Conservation (phyloP, 2,329 filamentous ascomycete genomes). For the Truncatella angustata region DNA sequence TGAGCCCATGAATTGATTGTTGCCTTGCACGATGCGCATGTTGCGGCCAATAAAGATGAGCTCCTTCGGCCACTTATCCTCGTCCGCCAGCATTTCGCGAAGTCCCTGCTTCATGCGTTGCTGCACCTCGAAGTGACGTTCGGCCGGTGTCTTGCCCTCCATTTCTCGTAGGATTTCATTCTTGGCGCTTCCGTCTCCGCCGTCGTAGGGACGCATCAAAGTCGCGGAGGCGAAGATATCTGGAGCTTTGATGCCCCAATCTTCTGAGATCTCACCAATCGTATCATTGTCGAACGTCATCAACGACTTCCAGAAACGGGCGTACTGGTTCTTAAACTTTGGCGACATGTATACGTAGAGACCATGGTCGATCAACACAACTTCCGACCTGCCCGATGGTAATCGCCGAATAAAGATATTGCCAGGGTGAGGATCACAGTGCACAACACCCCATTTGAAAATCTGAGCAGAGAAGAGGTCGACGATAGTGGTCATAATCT, state of each 20-base stretch:
- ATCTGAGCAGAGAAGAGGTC: conserved; percentile 97
- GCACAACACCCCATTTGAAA: conserved; percentile 93
- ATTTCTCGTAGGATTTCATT: conserved; percentile 64
- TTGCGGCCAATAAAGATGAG: conserved; percentile 91
- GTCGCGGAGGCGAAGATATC: conserved; percentile 93
- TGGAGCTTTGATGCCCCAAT: conserved; percentile 86
- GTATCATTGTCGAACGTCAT: conserved; percentile 90
- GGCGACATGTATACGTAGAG: conserved; percentile 91
- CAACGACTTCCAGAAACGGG: conserved; percentile 87
- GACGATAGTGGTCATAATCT: conserved; percentile 95
- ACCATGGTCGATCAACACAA: conserved; percentile 96
- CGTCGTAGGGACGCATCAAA: conserved; percentile 85
- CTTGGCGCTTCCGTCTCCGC: conserved; percentile 69
- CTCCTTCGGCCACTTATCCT: conserved; percentile 85
- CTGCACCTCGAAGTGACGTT: conserved; percentile 89
- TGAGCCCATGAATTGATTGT: conserved; percentile 86
- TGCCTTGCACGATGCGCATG: conserved; percentile 88
- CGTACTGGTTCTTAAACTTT: conserved; percentile 81
- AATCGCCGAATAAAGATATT: conserved; percentile 94
- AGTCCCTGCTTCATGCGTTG: conserved; percentile 71
- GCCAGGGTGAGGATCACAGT: conserved; percentile 95
- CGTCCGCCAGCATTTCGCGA: conserved; percentile 72
- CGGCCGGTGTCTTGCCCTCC: conserved; percentile 57
- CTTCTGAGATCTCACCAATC: conserved; percentile 66
- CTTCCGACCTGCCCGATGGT: conserved; percentile 77